Evolutionary conservation across 257 asterid species (phyloP), one percentile per base, ranked within the genome.

Genomic region (Phtheirospermum japonicum): DNA sequence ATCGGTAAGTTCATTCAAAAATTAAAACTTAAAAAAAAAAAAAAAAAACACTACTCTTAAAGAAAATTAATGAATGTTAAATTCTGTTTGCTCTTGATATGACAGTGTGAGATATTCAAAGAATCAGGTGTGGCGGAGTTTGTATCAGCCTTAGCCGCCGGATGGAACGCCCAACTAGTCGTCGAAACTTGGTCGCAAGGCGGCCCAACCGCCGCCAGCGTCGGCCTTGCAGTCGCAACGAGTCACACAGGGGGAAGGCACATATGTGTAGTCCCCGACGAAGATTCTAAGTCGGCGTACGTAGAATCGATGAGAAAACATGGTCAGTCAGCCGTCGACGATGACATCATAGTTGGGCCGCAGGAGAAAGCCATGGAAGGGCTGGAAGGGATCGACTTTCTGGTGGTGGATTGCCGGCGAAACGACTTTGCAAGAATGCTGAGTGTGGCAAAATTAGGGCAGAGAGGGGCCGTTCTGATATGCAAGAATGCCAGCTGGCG

Each of bases 101-200:
- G 43, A 61, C 70, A 90, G 98, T 81, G 94, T 71, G 59, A 78
- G 31, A 31, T 59, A 39, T 63, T 31, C 49, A 49, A 63, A 19
- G 92, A 81, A 72, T 82, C 92, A 0, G 73, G 95, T 7, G 89
- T 81, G 4, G 94, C 95, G 0, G 97, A 92, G 58, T 34, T 86
- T 2, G 69, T 88, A 3, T 86, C 97, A 0, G 89, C 95, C 68
- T 84, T 86, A 95, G 98, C 97, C 0, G 97, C 95, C 0, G 97
- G 98, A 9, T 88, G 95, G 95, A 80, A 86, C 54, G 86, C 98
- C 1, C 68, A 75, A 17, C 37, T 86, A 48, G 81, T 92, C 1
- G 96, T 88, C 26, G 98, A 92, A 62, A 80, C 95, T 51, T 91
- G 98, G 98, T 74, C 85, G 0, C 46, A 14, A 32, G 97, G 95